Base-by-base conservation (phyloP, 2,329 filamentous ascomycete species). In the Myotisia sp. region DNA sequence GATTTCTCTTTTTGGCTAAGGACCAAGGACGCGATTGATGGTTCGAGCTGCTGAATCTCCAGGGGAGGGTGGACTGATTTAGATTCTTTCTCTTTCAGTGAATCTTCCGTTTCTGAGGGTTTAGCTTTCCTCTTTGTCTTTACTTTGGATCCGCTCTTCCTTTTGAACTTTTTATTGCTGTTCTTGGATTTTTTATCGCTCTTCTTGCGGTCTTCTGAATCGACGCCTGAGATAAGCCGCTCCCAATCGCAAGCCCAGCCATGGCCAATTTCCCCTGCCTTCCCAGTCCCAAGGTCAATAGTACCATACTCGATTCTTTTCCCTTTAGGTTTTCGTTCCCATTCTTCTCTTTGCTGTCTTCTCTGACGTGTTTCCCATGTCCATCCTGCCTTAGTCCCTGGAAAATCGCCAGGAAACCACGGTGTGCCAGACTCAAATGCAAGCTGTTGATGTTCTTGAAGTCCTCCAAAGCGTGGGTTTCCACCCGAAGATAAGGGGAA, bases 161-260 rank as follows among this genome's bases (percentile, higher is more conserved):
- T n/a, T 27, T 12, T 17, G 26, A 22, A 13, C 13, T 30, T n/a
- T n/a, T n/a, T n/a, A n/a, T n/a, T n/a, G n/a, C n/a, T 4, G n/a
- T n/a, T n/a, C n/a, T n/a, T 5, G 12, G 12, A 14, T 17, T 28
- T 9, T 2, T 4, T 8, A n/a, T n/a, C n/a, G n/a, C 10, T 26
- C 27, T 26, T 29, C 8, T 13, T 17, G 32, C 35, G 4, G 39
- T 36, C n/a, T 13, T 36, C 30, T 28, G 24, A 19, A 36, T 9
- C 12, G 19, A 45, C 40, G 5, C 59, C 50, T 10, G 53, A 54
- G 35, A 84, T 64, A n/a, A 92, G 55, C 21, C 63, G 61, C 48
- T 84, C 77, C 69, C 84, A 93, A 49, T 92, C 83, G 56, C 82
- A 93, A 6, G 74, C 72, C 68, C 82, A 83, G 0, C 85, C 85